A percentile compares a stretch with the other conserved stretches of the same genome.
Conservation (phyloP, 2,329 filamentous ascomycete species). For the Hypoxylon sp. region DNA sequence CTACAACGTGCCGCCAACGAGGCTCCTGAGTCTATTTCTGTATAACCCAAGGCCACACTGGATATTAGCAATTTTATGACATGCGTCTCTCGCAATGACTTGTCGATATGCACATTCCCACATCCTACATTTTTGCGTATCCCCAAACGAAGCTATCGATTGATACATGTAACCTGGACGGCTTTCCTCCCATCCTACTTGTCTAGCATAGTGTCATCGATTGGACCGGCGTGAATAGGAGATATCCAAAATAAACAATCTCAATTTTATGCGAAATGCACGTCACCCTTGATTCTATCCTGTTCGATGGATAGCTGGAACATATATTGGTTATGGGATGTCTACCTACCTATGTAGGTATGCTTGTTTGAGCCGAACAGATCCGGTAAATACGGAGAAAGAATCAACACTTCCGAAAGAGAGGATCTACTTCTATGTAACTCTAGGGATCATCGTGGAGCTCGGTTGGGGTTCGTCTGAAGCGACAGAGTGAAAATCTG, state of each 20-base stretch:
- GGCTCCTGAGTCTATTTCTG: slow-evolving; percentile 31
- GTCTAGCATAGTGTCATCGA: not conserved
- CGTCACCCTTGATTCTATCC: slow-evolving; percentile 32
- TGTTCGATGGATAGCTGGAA: slow-evolving; percentile 16
- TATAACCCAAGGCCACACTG: slow-evolving; percentile 25
- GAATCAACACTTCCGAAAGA: slow-evolving; percentile 20
- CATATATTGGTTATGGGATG: not conserved
- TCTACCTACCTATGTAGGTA: not conserved
- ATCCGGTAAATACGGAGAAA: slow-evolving; percentile 34
- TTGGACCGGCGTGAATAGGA: not conserved
- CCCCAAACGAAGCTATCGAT: not conserved
- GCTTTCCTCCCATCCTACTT: not conserved
- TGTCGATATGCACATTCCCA: slow-evolving; percentile 23
- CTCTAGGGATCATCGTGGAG: slow-evolving; percentile 20
- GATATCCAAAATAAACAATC: slow-evolving; percentile 26
- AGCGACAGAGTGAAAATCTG: slow-evolving; percentile 13
- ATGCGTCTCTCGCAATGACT: slow-evolving; percentile 35
- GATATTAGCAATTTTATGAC: slow-evolving; percentile 25
- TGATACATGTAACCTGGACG: not conserved
- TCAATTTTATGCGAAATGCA: slow-evolving; percentile 40
- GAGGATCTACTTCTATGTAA: slow-evolving; percentile 28
- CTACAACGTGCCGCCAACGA: slow-evolving; percentile 28
- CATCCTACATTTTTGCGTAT: not conserved
- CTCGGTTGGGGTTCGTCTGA: slow-evolving; percentile 24
- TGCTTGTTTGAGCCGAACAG: slow-evolving; percentile 19